Conservation (phyloP, 129 eudicot genomes). For the Erigeron canadensis region DNA sequence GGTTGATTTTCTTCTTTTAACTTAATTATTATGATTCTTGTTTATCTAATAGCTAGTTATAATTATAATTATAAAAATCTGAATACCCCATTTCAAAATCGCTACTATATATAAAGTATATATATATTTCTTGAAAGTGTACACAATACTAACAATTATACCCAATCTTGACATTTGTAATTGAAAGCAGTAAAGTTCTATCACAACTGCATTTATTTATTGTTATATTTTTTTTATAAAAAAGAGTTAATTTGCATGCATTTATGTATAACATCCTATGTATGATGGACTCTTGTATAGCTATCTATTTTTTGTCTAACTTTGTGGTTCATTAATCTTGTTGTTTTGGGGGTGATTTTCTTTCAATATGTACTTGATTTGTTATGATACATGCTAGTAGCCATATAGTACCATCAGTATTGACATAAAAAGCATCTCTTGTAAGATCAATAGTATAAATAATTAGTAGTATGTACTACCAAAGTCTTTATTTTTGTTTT, state of each 20-base stretch:
- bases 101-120: background rate
- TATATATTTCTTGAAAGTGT: background rate
- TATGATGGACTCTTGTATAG: background rate
- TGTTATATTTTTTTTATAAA: background rate
- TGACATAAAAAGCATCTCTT: conserved; percentile 33
- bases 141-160: too few relatives aligned
- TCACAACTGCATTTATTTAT: background rate
- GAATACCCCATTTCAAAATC: conserved; percentile 10
- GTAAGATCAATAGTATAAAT: conserved; percentile 13
- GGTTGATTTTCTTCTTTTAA: conserved; percentile 40
- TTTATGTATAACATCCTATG: conserved; percentile 10
- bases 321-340: conserved; percentile 29
- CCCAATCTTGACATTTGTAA: too few relatives aligned
- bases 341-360: conserved; percentile 20
- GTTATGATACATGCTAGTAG: background rate
- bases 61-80: background rate
- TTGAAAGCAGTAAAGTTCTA: too few relatives aligned
- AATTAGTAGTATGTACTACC: conserved; percentile 19
- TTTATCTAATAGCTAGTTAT: background rate
- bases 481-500: conserved; percentile 14
- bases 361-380: conserved; percentile 29
- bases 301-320: conserved; percentile 20
- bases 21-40: background rate
- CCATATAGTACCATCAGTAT: conserved; percentile 32
- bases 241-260: too few relatives aligned